These are phyloP conservation scores for Stephanodiscus triporus DNA, from an alignment of 108 stramenopile species.

Conservation along the genomic window DNA sequence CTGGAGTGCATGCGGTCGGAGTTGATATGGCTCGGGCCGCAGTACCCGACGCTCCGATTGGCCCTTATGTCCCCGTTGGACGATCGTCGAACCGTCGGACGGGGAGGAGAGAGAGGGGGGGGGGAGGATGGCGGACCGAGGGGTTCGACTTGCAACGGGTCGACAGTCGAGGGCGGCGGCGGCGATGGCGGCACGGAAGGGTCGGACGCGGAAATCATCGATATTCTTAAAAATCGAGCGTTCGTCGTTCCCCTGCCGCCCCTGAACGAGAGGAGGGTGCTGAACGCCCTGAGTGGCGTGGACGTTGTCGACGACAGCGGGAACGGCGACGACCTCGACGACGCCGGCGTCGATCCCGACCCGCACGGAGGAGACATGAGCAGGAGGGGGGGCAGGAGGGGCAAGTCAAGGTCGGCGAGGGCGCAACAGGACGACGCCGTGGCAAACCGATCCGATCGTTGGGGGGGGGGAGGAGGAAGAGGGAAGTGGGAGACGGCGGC, in stretches of 20 bases:
- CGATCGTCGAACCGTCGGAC: not conserved
- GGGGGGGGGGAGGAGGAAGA: not conserved
- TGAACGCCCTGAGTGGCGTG: conserved; percentile 56
- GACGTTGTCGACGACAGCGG: conserved; percentile 13
- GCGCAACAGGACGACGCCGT: not conserved
- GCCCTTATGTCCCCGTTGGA: conserved; percentile 40
- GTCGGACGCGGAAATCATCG: conserved; percentile 57
- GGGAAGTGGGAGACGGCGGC: not conserved
- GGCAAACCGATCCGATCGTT: not conserved
- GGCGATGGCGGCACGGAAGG: conserved; percentile 27
- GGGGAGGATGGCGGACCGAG: not conserved
- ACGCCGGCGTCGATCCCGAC: conserved; percentile 18
- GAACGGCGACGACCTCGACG: not conserved
- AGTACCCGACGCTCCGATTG: conserved; percentile 65
- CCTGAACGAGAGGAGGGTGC: conserved; percentile 61
- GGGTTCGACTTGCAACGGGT: not conserved
- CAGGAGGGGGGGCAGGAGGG: conserved; percentile 17
- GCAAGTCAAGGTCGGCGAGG: conserved; percentile 12
- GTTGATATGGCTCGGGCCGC: conserved; percentile 77
- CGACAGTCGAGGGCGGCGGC: conserved; percentile 35
- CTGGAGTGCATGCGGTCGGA: conserved; percentile 73
- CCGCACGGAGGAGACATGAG: not conserved
- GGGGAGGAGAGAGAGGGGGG: not conserved
- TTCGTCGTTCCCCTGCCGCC: conserved; percentile 69
- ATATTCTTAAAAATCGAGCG: conserved; percentile 61